Conservation (phyloP, 1,284 basidiomycete genomes). For the Ceratobasidium papillatum region DNA sequence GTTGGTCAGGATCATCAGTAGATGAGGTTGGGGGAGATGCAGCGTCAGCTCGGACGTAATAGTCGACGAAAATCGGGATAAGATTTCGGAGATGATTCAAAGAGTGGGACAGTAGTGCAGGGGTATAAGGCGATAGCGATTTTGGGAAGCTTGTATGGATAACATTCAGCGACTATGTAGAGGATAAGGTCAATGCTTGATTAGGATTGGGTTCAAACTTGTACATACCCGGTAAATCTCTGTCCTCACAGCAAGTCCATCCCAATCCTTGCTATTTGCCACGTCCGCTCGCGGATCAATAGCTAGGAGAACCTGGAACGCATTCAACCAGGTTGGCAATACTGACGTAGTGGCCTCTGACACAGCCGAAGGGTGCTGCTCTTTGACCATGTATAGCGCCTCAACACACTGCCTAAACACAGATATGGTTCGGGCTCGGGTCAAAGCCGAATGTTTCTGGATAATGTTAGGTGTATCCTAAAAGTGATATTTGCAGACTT, state of each 20-base stretch:
- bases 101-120: conserved; percentile 67
- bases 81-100: conserved; percentile 73
- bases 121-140: conserved; percentile 67
- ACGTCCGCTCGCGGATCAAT: conserved; percentile 71
- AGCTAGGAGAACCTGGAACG: conserved; percentile 80
- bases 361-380: conserved; percentile 85
- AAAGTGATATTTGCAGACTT: conserved; percentile 44
- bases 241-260: conserved; percentile 75
- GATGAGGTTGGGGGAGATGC: conserved; percentile 63
- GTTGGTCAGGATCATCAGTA: conserved; percentile 76
- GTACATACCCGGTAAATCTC: conserved; percentile 79
- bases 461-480: neutral
- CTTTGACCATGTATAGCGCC: conserved; percentile 93
- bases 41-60: conserved; percentile 64
- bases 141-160: conserved; percentile 81
- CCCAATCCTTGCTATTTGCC: conserved; percentile 70
- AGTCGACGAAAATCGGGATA: conserved; percentile 70
- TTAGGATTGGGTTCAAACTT: neutral
- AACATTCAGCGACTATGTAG: conserved; percentile 70
- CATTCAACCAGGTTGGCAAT: conserved; percentile 88
- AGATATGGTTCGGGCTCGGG: conserved; percentile 83
- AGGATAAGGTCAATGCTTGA: conserved; percentile 33
- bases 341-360: conserved; percentile 83
- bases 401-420: conserved; percentile 92
- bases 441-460: conserved; percentile 76